Evolutionary conservation across 306 rosid species (phyloP), one percentile per base, ranked within the genome.

Genomic region (Hylodesmum podocarpum): DNA sequence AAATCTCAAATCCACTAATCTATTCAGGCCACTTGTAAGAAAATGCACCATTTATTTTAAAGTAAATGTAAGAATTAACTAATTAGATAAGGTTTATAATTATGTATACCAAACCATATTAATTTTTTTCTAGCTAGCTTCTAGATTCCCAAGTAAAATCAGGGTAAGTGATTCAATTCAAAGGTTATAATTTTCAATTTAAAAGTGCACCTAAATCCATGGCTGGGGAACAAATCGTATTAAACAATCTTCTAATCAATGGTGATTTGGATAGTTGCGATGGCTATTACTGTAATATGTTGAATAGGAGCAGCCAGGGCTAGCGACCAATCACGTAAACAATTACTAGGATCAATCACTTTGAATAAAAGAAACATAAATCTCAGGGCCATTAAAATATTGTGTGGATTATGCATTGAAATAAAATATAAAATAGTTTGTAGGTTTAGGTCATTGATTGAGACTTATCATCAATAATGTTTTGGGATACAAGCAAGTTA

Each of bases 401-500:
- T 44, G 44, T 44, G 44, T 13, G 25, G 37, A 28, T 37, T 15
- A 31, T 22, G 49, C 13, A 14, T 34, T n/a, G 14, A 49, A 29
- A 51, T 6, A 6, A 33, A 9, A 7, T 28, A 59, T 11, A 15
- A 34, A 69, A 19, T 5, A 13, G 8, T 10, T 0, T 34, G 8
- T 51, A 22, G 22, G 46, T 71, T 51, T 53, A 21, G 69, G 64
- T 44, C 51, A 43, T 7, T 39, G 80, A 73, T 29, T 8, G 19
- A 73, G 65, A 80, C 76, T 24, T 25, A 67, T 44, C 27, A 66
- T 57, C 57, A 41, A 72, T 22, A 49, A 49, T 22, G 55, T 73
- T 80, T 72, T 49, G 3, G 25, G 36, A 55, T 53, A 15, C 19
- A 54, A 41, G 47, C 53, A 39, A 72, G 67, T 68, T 62, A 71